phyloP scores from a whole-genome alignment of 371 early-diverging fungal species.

The Mortierella sp. region DNA sequence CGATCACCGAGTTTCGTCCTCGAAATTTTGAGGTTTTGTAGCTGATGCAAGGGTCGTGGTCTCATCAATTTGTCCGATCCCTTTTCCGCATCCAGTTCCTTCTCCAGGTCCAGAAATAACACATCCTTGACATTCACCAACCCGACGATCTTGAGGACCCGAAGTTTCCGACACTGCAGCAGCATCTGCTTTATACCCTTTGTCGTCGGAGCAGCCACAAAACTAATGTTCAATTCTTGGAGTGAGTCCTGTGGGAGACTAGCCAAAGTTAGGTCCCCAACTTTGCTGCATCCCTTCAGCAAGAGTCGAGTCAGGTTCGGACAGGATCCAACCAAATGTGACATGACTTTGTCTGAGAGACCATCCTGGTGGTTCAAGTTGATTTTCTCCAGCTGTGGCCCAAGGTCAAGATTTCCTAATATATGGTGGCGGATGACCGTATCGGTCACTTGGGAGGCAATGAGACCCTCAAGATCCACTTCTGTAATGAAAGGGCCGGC shows the following conservation, averaged over 20 bases:
- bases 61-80: neutral
- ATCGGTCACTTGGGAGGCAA: slow-evolving; percentile 35
- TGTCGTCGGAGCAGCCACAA: slow-evolving; percentile 30
- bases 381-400: slow-evolving; percentile 24
- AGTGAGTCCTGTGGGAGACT: slow-evolving; percentile 10
- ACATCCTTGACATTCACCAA: slow-evolving; percentile 25
- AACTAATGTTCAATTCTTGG: slow-evolving; percentile 37
- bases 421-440: slow-evolving; percentile 13
- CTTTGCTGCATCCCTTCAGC: slow-evolving; percentile 46
- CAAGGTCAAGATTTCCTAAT: slow-evolving; percentile 13
- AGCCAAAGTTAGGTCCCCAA: slow-evolving; percentile 32
- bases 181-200: slow-evolving; percentile 30
- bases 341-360: slow-evolving; percentile 25
- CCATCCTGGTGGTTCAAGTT: slow-evolving; percentile 23
- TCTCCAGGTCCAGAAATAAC: slow-evolving; percentile 24
- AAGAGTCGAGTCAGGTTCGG: slow-evolving; percentile 9
- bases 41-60: slow-evolving; percentile 16
- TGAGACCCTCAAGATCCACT: slow-evolving; percentile 37
- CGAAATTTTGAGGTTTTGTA: slow-evolving; percentile 40
- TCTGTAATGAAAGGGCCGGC: slow-evolving; percentile 5
- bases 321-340: slow-evolving; percentile 20
- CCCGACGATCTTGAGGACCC: slow-evolving; percentile 36
- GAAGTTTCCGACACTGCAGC: slow-evolving; percentile 14
- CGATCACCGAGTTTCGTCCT: slow-evolving; percentile 38
- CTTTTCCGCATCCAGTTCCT: slow-evolving; percentile 8